Conservation (phyloP, 805 yeast genomes). For the Candida ponderosae region DNA sequence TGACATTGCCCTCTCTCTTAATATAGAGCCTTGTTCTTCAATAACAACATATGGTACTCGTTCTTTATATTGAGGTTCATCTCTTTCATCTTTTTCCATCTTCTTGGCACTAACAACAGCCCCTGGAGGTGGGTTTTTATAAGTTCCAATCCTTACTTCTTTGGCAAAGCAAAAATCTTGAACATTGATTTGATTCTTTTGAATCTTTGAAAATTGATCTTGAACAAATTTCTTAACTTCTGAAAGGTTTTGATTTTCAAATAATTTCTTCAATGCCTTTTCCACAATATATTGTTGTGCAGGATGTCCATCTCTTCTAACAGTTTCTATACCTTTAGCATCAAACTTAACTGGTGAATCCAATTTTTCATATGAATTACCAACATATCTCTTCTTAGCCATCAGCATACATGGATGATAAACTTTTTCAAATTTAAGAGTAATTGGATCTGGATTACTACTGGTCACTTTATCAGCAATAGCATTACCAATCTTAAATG, state of each 20-base stretch:
- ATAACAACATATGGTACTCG: conserved; percentile 82
- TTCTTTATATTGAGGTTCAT: conserved; percentile 83
- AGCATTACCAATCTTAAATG: conserved; percentile 65
- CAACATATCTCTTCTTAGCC: conserved; percentile 89
- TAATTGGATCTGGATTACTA: conserved; percentile 72
- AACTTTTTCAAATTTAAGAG: conserved; percentile 84
- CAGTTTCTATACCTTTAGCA: conserved; percentile 95
- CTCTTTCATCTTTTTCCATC: conserved; percentile 56
- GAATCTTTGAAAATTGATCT: conserved; percentile 59
- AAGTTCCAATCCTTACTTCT: conserved; percentile 79
- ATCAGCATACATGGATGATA: conserved; percentile 79
- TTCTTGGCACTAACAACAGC: conserved; percentile 69
- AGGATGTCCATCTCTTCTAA: conserved; percentile 89
- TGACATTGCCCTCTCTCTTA: conserved; percentile 71
- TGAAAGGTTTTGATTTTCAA: conserved; percentile 67
- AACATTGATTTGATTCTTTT: conserved; percentile 53
- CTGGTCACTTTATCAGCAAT: conserved; percentile 60
- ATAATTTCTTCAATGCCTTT: conserved; percentile 55
- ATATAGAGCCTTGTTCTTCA: conserved; percentile 46
- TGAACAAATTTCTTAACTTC: conserved; percentile 57
- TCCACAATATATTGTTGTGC: conserved; percentile 84
- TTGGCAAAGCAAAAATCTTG: conserved; percentile 89
- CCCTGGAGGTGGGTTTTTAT: conserved; percentile 87
- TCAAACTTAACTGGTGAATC: conserved; percentile 59
- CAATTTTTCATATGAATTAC: conserved; percentile 62